phyloP scores from a whole-genome alignment of 2,329 filamentous ascomycete species.

The Trichoderma sp. region DNA sequence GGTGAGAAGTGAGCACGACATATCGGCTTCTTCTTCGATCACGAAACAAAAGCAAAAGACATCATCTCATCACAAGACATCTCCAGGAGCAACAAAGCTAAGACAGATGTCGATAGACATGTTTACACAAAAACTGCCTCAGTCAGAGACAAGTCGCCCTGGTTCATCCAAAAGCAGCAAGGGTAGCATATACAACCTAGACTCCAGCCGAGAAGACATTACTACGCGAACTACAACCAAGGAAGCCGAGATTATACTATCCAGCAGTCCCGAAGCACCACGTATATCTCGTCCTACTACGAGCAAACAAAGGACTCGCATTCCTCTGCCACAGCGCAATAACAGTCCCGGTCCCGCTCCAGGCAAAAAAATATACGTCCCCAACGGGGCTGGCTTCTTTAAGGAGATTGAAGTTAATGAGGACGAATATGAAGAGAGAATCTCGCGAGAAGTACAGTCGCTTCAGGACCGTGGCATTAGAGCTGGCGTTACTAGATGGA shows the following conservation, averaged over 20 bases:
- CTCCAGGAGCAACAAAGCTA: constrained; percentile 21
- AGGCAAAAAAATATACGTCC: constrained; percentile 42
- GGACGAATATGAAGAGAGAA: constrained; percentile 28
- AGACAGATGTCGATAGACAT: constrained; percentile 38
- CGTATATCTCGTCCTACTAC: neutral
- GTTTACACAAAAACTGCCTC: constrained; percentile 26
- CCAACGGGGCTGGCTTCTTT: constrained; percentile 41
- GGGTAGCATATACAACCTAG: neutral
- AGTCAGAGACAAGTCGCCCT: neutral
- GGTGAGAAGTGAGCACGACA: constrained; percentile 21
- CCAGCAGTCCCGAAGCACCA: neutral
- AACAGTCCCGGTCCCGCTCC: constrained; percentile 21
- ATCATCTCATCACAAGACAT: neutral
- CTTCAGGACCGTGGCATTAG: constrained; percentile 22
- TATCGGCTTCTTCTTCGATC: neutral
- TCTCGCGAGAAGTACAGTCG: constrained; percentile 25
- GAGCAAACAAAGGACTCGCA: neutral
- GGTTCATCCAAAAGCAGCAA: neutral
- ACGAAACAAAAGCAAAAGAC: neutral
- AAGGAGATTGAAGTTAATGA: constrained; percentile 31
- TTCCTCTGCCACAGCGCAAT: neutral
- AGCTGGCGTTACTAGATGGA: constrained; percentile 29
- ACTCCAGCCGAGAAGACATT: neutral
- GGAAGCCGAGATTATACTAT: constrained; percentile 16
- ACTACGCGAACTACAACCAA: constrained; percentile 21